Conservation (phyloP, 805 yeast species). For the Saccharomycopsis olivae region DNA sequence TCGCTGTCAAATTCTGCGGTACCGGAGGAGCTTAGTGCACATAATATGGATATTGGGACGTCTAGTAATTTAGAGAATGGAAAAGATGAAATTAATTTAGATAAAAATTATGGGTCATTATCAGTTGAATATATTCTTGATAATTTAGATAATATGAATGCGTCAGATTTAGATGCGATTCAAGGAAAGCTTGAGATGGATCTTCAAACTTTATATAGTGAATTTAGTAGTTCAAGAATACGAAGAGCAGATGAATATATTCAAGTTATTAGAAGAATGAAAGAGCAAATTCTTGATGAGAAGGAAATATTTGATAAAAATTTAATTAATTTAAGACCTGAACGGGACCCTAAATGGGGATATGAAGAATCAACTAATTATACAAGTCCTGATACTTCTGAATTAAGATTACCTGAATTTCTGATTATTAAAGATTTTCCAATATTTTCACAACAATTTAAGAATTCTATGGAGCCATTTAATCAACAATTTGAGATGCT, state of each 20-base stretch:
- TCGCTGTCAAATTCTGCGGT: background rate
- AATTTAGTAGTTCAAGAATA: conserved; percentile 6
- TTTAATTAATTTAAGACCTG: background rate
- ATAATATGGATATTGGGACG: too few species aligned
- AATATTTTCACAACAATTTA: conserved; percentile 3
- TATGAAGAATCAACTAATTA: too few species aligned
- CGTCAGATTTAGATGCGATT: background rate
- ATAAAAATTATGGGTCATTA: too few species aligned
- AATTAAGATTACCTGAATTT: too few species aligned
- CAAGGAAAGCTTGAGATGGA: background rate
- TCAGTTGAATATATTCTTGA: background rate
- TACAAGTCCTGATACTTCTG: too few species aligned
- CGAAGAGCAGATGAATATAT: conserved; percentile 8
- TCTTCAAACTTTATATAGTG: background rate
- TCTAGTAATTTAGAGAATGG: too few species aligned
- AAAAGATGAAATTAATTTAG: too few species aligned
- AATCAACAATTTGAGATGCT: background rate
- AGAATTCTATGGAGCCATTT: background rate
- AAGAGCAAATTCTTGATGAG: too few species aligned
- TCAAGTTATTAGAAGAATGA: too few species aligned
- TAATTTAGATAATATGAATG: background rate
- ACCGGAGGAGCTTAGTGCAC: too few species aligned
- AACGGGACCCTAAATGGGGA: too few species aligned
- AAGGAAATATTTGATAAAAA: too few species aligned
- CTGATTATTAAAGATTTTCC: conserved; percentile 6